Evolutionary conservation across 2,329 filamentous ascomycete species (phyloP).

Genomic region (Emergomyces orientalis): DNA sequence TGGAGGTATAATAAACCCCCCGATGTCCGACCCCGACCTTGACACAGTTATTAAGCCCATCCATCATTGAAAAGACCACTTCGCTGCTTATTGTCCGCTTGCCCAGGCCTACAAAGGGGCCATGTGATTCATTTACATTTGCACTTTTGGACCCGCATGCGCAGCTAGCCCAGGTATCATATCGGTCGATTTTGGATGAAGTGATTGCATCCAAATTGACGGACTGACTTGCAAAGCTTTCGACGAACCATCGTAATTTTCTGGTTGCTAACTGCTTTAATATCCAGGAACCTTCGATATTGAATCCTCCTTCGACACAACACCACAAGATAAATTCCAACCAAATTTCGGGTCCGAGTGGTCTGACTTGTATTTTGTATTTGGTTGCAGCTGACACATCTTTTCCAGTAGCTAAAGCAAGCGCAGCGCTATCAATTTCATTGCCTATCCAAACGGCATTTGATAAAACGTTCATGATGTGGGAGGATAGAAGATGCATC

Average conservation of each 20-base stretch:
- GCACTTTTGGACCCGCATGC: constrained; percentile 14
- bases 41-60: constrained; percentile 41
- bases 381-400: constrained; percentile 29
- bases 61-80: constrained; percentile 47
- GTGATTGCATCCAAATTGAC: constrained; percentile 21
- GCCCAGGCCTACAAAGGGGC: constrained; percentile 34
- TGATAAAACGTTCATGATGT: constrained; percentile 40
- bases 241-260: constrained; percentile 30
- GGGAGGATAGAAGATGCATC: constrained; percentile 35
- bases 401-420: constrained; percentile 30
- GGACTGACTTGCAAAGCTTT: constrained; percentile 33
- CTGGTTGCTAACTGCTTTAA: constrained; percentile 26
- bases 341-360: constrained; percentile 41
- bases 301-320: constrained; percentile 40
- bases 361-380: constrained; percentile 34
- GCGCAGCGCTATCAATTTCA: constrained; percentile 30
- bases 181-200: constrained; percentile 28
- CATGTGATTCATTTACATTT: constrained; percentile 15
- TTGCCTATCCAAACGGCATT: constrained; percentile 39
- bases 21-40: constrained; percentile 33
- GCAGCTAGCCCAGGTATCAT: constrained; percentile 30
- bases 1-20: constrained; percentile 20
- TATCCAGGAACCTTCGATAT: constrained; percentile 34
- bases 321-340: constrained; percentile 44
- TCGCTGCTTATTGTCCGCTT: constrained; percentile 48